Base-by-base conservation (phyloP, 2,329 filamentous ascomycete genomes). In the Colletotrichum sp. region DNA sequence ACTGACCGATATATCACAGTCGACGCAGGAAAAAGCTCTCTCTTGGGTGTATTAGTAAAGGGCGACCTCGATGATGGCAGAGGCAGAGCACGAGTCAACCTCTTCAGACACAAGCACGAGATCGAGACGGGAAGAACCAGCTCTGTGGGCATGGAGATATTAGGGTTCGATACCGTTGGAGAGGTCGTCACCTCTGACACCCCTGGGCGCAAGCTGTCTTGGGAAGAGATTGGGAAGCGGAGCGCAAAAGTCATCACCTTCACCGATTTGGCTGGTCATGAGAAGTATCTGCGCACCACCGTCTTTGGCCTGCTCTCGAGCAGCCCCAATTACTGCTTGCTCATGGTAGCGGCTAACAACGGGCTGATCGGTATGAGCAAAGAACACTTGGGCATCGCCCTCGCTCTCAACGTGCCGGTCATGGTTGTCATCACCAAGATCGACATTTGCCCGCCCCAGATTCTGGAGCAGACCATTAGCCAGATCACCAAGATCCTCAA, bases 371-470 rank as follows among this genome's bases (percentile, higher is more conserved):
- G 97, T 25, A 99, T 98, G 97, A 98, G 95, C 85, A 98, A 98
- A 89, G 97, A 99, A 87, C 97, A 99, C 84, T 88, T 99, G 6
- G 97, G 97, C 19, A 98, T 99, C 78, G 96, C 97, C 0, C 88
- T 98, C 36, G 96, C 97, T 1, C 88, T 99, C 68, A 98, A 98
- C 81, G 96, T 99, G 13, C 97, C 97, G 1, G 95, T 99, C 80
- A 98, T 99, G 95, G 96, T 98, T 5, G 93, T 98, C 78, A 93
- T 98, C 78, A 99, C 96, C 84, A 99, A 98, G 88, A 98, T 98
- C 78, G 97, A 98, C 83, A 98, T 98, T 72, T 98, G 97, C 84
- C 97, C 97, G 27, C 96, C 96, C 3, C 94, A 98, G 79, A 98
- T 99, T 81, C 88, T 99, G 28, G 93, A 98, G 85, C 94, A 98